phyloP scores from a whole-genome alignment of 139 green algal species.

The Marvania coccoides region DNA sequence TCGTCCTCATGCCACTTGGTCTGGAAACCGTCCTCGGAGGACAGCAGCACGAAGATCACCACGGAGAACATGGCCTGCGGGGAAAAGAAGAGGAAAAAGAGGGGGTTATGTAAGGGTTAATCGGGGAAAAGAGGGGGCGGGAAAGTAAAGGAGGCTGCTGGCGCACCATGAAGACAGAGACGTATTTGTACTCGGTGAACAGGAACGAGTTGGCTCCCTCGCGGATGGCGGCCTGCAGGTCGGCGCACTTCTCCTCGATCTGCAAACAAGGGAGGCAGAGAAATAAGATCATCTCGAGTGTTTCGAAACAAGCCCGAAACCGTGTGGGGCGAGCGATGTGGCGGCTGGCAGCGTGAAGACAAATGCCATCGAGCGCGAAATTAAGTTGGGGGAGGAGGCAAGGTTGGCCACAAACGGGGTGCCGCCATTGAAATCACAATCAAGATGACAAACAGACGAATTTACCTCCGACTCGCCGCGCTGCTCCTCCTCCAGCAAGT shows the following conservation, averaged over 20 bases:
- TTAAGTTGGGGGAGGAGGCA: too few relatives aligned
- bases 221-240: slow-evolving; percentile 85
- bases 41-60: slow-evolving; percentile 90
- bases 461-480: slow-evolving; percentile 49
- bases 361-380: too few relatives aligned
- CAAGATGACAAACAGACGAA: too few relatives aligned
- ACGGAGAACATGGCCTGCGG: slow-evolving; percentile 76
- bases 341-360: too few relatives aligned
- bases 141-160: not conserved
- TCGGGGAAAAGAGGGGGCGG: not conserved
- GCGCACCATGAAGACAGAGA: slow-evolving; percentile 77
- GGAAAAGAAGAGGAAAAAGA: not conserved
- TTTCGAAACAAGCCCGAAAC: not conserved
- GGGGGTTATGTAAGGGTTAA: not conserved
- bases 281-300: not conserved
- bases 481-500: slow-evolving; percentile 76
- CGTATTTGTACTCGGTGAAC: slow-evolving; percentile 91
- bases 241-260: slow-evolving; percentile 76
- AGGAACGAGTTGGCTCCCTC: slow-evolving; percentile 91
- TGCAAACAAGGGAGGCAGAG: slow-evolving; percentile 19
- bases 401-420: too few relatives aligned
- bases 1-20: slow-evolving; percentile 52
- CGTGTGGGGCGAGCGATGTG: too few relatives aligned
- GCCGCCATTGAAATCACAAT: too few relatives aligned
- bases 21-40: slow-evolving; percentile 61